Conservation (phyloP, 1,139 yeast genomes). For the Candida pseudocylindracea region DNA sequence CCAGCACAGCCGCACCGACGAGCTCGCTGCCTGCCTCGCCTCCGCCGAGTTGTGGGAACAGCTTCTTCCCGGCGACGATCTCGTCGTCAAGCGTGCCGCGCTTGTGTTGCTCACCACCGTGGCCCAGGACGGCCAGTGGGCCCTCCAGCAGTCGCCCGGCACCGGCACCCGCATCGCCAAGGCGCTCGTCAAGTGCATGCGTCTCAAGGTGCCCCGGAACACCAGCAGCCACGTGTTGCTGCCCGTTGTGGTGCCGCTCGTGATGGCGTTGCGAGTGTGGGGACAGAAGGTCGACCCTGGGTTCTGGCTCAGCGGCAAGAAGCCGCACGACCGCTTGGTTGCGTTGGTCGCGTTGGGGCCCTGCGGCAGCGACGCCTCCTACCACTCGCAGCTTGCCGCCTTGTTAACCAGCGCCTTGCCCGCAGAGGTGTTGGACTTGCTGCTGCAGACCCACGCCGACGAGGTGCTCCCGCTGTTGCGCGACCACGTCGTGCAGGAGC, state of each 20-base stretch:
- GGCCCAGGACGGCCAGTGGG: background rate
- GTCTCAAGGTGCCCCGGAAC: conserved; percentile 10
- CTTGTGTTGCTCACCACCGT: background rate
- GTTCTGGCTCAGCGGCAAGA: conserved; percentile 25
- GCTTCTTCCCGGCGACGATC: conserved; percentile 4
- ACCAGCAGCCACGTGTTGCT: conserved; percentile 7
- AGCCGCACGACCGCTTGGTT: conserved; percentile 16
- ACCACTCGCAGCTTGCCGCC: background rate
- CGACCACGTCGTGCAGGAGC: no score
- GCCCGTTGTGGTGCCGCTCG: conserved; percentile 19
- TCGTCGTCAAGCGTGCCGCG: background rate
- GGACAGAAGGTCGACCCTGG: conserved; percentile 13
- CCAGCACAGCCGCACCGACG: conserved; percentile 3
- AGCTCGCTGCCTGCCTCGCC: conserved; percentile 11
- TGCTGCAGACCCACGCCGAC: no score
- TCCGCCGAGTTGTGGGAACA: conserved; percentile 22
- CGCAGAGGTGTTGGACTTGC: no score
- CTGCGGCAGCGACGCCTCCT: conserved; percentile 12
- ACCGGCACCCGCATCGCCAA: conserved; percentile 20
- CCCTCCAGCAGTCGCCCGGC: background rate
- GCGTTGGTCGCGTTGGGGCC: conserved; percentile 28
- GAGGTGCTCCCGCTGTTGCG: no score
- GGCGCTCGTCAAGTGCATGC: conserved; percentile 26
- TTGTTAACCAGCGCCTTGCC: background rate
- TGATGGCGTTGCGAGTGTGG: conserved; percentile 21